phyloP scores from a whole-genome alignment of 177 flowering plant species.

The Vitis hybrid region DNA sequence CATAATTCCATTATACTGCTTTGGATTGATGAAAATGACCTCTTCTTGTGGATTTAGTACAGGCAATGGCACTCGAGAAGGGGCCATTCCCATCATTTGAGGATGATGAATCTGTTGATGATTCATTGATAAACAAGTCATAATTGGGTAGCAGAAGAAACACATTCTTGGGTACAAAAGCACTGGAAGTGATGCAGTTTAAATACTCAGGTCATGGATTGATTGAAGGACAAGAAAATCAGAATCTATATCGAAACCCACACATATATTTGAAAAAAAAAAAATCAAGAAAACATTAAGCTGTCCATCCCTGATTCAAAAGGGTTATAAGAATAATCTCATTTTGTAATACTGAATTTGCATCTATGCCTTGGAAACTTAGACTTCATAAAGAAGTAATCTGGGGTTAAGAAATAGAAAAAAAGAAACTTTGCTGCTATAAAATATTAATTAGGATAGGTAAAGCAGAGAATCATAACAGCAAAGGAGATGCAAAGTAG shows the following conservation, averaged over 20 bases:
- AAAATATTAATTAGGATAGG: not conserved
- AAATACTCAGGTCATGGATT: not conserved
- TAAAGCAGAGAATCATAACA: conserved; percentile 8
- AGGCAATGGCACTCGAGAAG: conserved; percentile 68
- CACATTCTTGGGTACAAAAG: not conserved
- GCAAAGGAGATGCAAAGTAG: conserved; percentile 25
- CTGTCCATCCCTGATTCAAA: not conserved
- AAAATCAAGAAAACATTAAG: not conserved
- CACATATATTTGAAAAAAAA: not conserved
- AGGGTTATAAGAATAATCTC: conserved; percentile 3
- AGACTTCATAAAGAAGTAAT: conserved; percentile 8
- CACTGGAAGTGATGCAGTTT: not conserved
- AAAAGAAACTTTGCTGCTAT: not conserved
- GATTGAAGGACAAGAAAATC: not conserved
- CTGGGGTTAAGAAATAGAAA: not conserved
- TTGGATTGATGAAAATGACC: conserved; percentile 75
- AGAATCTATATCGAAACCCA: conserved; percentile 16
- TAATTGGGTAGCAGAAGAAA: not conserved
- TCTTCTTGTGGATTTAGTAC: conserved; percentile 48
- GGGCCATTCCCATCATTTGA: conserved; percentile 42
- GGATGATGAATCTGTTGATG: conserved; percentile 43
- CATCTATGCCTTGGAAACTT: conserved; percentile 5
- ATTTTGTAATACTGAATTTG: not conserved
- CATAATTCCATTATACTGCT: conserved; percentile 71
- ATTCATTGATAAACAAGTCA: conserved; percentile 10